These are phyloP conservation scores for Colletotrichum sp. DNA, from an alignment of 2,329 filamentous ascomycete genomes.

Conservation along the genomic window DNA sequence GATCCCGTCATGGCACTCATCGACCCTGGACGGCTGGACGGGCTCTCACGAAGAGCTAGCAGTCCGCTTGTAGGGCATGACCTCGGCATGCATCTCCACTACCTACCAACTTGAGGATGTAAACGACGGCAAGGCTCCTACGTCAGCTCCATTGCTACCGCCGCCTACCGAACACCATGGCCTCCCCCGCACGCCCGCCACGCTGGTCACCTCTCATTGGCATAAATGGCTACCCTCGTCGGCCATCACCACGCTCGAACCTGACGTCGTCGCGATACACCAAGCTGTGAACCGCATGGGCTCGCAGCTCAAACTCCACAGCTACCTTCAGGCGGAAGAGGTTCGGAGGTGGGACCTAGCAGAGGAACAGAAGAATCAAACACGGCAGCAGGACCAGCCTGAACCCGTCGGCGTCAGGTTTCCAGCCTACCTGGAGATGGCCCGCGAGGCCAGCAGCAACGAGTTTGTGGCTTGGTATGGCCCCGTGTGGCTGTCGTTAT, in stretches of 20 bases:
- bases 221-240: not conserved
- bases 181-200: not conserved
- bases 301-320: not conserved
- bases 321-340: not conserved
- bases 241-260: not conserved
- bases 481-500: not conserved
- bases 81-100: not conserved
- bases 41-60: not conserved
- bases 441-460: not conserved
- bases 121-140: not conserved
- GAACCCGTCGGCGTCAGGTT: not conserved
- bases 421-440: not conserved
- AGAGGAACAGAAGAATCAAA: not conserved
- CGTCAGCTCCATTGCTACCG: not conserved
- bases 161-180: not conserved
- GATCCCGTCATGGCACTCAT: not conserved
- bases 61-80: not conserved
- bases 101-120: not conserved
- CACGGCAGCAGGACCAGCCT: not conserved
- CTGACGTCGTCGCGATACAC: not conserved
- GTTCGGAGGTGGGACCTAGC: not conserved
- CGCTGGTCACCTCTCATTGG: not conserved
- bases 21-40: not conserved
- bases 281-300: not conserved
- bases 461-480: not conserved